Percentiles rank a stretch among this genome's conserved stretches.
Conservation (phyloP, 441 rosid species). For the Aleurites moluccanus region DNA sequence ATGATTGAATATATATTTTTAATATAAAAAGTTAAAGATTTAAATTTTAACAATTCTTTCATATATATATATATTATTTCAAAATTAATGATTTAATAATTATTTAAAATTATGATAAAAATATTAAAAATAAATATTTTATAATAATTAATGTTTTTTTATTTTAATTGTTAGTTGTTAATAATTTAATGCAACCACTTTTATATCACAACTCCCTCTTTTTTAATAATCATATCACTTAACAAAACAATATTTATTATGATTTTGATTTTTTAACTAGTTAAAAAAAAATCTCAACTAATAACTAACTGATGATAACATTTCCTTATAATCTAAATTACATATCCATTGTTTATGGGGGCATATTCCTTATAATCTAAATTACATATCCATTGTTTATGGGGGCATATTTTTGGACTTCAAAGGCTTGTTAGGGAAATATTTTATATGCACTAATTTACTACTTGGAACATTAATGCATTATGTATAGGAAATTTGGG, state of each 20-base stretch:
- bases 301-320: constrained; percentile 17
- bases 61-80: too few species aligned
- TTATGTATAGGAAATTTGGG: not conserved
- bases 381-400: not conserved
- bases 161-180: too few species aligned
- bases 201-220: too few species aligned
- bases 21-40: too few species aligned
- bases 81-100: too few species aligned
- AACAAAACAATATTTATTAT: too few species aligned
- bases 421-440: not conserved
- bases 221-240: not conserved
- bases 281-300: not conserved
- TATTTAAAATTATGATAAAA: too few species aligned
- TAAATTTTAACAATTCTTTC: too few species aligned
- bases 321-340: not conserved
- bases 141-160: too few species aligned
- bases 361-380: not conserved
- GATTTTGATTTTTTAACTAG: not conserved
- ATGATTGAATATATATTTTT: too few species aligned
- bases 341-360: not conserved
- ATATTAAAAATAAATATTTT: too few species aligned
- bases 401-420: not conserved
- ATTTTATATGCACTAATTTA: not conserved
- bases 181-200: too few species aligned
- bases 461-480: not conserved